Conservation (phyloP, 2,329 filamentous ascomycete species). For the Helotiales sp. region DNA sequence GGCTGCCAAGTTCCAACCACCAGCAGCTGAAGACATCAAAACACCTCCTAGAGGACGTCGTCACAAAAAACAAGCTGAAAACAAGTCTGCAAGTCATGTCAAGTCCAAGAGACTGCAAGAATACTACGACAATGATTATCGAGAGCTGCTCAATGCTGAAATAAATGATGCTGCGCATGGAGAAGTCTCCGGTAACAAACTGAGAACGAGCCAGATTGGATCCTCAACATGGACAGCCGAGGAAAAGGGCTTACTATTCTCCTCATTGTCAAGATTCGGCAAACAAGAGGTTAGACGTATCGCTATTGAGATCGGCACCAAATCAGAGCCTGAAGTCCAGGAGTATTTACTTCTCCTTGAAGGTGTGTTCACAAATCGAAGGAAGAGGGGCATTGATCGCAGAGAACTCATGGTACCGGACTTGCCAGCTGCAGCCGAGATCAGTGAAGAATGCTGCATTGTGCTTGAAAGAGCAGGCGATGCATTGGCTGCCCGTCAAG, state of each 20-base stretch:
- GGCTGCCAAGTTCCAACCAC: slow-evolving; percentile 30
- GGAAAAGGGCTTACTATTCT: slow-evolving; percentile 74
- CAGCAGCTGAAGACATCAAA: slow-evolving; percentile 26
- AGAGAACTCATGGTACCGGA: slow-evolving; percentile 20
- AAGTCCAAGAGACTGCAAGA: slow-evolving; percentile 36
- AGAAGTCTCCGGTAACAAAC: slow-evolving; percentile 31
- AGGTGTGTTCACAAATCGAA: slow-evolving; percentile 38
- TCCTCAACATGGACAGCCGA: slow-evolving; percentile 65
- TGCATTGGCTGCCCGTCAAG: slow-evolving; percentile 62
- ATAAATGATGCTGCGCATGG: slow-evolving; percentile 51
- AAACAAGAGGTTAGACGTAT: slow-evolving; percentile 62
- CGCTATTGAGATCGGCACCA: slow-evolving; percentile 63
- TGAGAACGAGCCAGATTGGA: slow-evolving; percentile 61
- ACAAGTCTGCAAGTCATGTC: slow-evolving; percentile 17
- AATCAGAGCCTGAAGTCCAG: slow-evolving; percentile 72
- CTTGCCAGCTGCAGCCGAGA: slow-evolving; percentile 67
- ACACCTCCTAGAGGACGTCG: slow-evolving; percentile 16
- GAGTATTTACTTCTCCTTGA: slow-evolving; percentile 68
- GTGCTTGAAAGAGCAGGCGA: slow-evolving; percentile 70
- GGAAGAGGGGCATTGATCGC: slow-evolving; percentile 24
- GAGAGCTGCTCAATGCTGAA: slow-evolving; percentile 53
- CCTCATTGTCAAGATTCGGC: slow-evolving; percentile 63
- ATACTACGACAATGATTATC: slow-evolving; percentile 52
- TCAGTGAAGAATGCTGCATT: slow-evolving; percentile 64
- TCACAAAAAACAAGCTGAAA: slow-evolving; percentile 25